Conservation (phyloP, 1,139 yeast genomes). For the Suhomyces bokatorum region DNA sequence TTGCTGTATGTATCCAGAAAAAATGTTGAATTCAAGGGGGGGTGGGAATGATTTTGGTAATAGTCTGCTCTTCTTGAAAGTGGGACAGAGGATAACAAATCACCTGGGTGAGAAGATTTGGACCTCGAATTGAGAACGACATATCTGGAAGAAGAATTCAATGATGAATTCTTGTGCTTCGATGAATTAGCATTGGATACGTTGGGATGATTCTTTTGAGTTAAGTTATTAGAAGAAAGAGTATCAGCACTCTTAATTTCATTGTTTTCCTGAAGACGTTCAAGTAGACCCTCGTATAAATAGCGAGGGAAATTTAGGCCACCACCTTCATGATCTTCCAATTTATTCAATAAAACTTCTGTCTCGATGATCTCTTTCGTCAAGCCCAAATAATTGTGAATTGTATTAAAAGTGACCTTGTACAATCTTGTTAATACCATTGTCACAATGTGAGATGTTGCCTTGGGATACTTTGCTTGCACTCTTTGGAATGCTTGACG, state of each 20-base stretch:
- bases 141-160: slow-evolving; percentile 50
- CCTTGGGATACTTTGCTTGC: slow-evolving; percentile 76
- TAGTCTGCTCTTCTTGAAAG: slow-evolving; percentile 53
- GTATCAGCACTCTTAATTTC: slow-evolving; percentile 1
- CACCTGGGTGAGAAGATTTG: slow-evolving; percentile 74
- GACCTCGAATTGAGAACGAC: slow-evolving; percentile 63
- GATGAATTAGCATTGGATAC: slow-evolving; percentile 1
- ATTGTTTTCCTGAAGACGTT: slow-evolving; percentile 31
- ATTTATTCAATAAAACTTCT: slow-evolving; percentile 66
- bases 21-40: slow-evolving; percentile 7
- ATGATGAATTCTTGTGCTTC: not conserved
- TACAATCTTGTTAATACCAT: slow-evolving; percentile 85
- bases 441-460: slow-evolving; percentile 92
- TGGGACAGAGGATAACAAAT: slow-evolving; percentile 79
- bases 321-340: slow-evolving; percentile 23
- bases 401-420: slow-evolving; percentile 88
- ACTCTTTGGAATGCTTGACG: slow-evolving; percentile 75
- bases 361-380: slow-evolving; percentile 80
- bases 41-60: slow-evolving; percentile 18
- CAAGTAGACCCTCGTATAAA: slow-evolving; percentile 57
- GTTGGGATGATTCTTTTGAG: slow-evolving; percentile 1
- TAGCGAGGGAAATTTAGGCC: slow-evolving; percentile 55
- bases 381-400: slow-evolving; percentile 81
- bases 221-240: slow-evolving; percentile 3
- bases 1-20: slow-evolving; percentile 11